Conservation (phyloP, 768 basidiomycete genomes). For the Suillus fuscotomentosus region DNA sequence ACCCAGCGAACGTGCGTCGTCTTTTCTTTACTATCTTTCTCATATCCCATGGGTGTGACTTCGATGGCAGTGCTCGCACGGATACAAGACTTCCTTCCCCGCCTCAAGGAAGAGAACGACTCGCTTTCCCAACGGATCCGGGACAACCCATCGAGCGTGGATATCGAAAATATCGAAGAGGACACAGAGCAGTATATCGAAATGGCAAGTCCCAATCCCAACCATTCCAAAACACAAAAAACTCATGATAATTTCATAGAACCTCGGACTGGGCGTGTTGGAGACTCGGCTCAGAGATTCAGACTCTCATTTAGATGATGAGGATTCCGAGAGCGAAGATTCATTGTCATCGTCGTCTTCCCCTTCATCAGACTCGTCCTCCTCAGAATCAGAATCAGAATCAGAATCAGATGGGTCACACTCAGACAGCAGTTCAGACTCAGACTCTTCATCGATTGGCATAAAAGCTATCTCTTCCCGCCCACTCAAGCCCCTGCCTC, state of each 20-base stretch:
- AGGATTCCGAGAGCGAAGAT: slow-evolving; percentile 5
- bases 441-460: slow-evolving; percentile 22
- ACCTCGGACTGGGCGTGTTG: slow-evolving; percentile 64
- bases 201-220: slow-evolving; percentile 45
- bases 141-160: slow-evolving; percentile 54
- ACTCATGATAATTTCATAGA: slow-evolving; percentile 34
- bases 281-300: slow-evolving; percentile 31
- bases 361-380: slow-evolving; percentile 5
- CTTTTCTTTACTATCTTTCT: slow-evolving; percentile 1
- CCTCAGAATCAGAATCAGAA: neutral
- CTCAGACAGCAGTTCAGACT: slow-evolving; percentile 15
- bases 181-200: slow-evolving; percentile 57
- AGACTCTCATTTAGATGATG: slow-evolving; percentile 7
- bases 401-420: slow-evolving; percentile 4
- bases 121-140: slow-evolving; percentile 45
- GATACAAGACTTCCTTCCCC: slow-evolving; percentile 65
- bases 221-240: neutral
- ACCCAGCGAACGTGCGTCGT: slow-evolving; percentile 47
- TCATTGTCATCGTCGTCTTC: neutral
- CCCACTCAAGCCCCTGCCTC: slow-evolving; percentile 48
- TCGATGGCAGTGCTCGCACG: slow-evolving; percentile 58
- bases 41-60: neutral
- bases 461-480: slow-evolving; percentile 43
- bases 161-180: slow-evolving; percentile 62
- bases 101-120: slow-evolving; percentile 63